Conservation (phyloP, 179 eudicot genomes). For the Carnegiea gigantea region DNA sequence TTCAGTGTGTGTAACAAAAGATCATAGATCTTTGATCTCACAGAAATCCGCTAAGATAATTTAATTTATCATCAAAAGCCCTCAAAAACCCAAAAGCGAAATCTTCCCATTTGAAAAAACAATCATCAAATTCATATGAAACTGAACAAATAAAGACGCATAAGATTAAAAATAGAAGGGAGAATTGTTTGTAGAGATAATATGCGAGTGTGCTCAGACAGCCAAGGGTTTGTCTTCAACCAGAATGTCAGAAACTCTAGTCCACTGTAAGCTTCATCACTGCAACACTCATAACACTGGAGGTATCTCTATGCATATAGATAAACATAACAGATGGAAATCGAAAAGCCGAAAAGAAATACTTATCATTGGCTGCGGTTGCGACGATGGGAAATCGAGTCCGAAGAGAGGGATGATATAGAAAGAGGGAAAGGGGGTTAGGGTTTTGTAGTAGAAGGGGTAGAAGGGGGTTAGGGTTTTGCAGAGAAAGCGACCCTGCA, state of each 20-base stretch:
- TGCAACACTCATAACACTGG: constrained; percentile 1
- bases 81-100: neutral
- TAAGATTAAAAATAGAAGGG: neutral
- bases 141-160: neutral
- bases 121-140: neutral
- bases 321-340: neutral
- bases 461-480: neutral
- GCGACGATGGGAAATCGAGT: neutral
- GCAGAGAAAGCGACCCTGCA: neutral
- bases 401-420: neutral
- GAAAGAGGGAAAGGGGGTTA: neutral
- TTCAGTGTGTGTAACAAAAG: constrained; percentile 93
- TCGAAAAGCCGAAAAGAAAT: neutral
- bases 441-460: constrained; percentile 5
- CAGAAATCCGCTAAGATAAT: constrained; percentile 90
- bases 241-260: constrained; percentile 30
- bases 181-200: neutral
- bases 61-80: constrained; percentile 56
- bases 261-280: constrained; percentile 27
- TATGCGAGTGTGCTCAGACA: constrained; percentile 26
- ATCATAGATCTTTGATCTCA: constrained; percentile 64
- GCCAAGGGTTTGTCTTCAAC: constrained; percentile 33
- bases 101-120: neutral
- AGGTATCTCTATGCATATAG: too few relatives aligned
- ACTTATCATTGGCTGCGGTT: neutral